Evolutionary conservation across 202 grass and related monocot species (phyloP).

Genomic region (Panicum virgatum): DNA sequence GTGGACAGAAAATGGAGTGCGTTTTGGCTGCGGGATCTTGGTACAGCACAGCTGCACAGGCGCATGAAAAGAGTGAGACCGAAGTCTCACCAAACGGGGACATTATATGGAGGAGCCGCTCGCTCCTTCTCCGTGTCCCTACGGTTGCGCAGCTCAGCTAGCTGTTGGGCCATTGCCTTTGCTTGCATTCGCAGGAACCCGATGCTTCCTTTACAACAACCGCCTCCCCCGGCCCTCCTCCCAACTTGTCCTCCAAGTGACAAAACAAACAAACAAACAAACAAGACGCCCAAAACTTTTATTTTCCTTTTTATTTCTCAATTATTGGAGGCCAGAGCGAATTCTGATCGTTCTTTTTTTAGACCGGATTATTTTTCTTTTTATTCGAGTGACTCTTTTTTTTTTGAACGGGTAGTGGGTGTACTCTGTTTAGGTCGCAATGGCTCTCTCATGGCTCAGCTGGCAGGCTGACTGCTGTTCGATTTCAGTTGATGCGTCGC

Average conservation of each 20-base stretch:
- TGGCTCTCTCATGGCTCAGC: background rate
- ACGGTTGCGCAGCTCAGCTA: conserved; percentile 37
- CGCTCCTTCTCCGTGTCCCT: background rate
- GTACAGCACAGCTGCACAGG: no score
- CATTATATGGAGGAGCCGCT: conserved; percentile 45
- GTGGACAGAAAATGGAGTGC: background rate
- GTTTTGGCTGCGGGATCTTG: conserved; percentile 20
- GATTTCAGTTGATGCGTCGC: background rate
- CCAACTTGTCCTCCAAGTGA: conserved; percentile 54
- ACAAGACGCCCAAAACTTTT: background rate
- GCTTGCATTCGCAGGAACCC: conserved; percentile 72
- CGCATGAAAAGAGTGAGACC: conserved; percentile 40
- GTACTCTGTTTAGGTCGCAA: conserved; percentile 21
- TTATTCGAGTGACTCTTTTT: no score
- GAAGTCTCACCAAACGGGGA: conserved; percentile 55
- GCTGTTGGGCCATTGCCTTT: conserved; percentile 67
- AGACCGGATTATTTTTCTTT: background rate
- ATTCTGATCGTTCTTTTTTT: conserved; percentile 10
- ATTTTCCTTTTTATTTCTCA: background rate
- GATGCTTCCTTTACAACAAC: conserved; percentile 57
- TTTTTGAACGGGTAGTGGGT: no score
- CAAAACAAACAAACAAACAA: no score
- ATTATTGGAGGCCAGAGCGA: conserved; percentile 29
- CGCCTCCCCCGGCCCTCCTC: conserved; percentile 25
- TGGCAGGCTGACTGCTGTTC: background rate